These are phyloP conservation scores for Linum usitatissimum DNA, from an alignment of 345 rosid genomes.

Conservation along the genomic window DNA sequence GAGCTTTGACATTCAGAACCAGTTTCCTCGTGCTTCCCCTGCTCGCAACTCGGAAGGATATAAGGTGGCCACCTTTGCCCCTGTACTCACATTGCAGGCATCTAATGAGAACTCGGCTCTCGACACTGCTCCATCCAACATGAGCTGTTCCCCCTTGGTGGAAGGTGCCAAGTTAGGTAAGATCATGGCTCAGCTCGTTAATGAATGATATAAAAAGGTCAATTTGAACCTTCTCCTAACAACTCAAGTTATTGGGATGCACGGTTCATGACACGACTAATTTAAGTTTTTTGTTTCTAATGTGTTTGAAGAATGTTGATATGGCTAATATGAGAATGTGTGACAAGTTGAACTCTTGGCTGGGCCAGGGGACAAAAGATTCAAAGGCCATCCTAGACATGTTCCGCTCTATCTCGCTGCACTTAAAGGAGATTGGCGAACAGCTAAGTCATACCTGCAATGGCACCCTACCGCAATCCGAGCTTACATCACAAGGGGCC, in stretches of 20 bases:
- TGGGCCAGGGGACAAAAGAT: neutral
- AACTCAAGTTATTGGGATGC: too few species aligned
- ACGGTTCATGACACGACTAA: too few species aligned
- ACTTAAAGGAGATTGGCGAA: constrained; percentile 33
- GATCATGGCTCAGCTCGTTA: neutral
- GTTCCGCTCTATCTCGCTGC: constrained; percentile 31
- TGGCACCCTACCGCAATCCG: constrained; percentile 11
- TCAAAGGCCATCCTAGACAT: constrained; percentile 9
- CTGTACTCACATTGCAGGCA: neutral
- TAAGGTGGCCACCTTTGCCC: neutral
- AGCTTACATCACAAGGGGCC: neutral
- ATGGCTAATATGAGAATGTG: too few species aligned
- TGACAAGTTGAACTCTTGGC: neutral
- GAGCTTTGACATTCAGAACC: neutral
- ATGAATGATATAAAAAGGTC: too few species aligned
- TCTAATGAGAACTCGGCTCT: neutral
- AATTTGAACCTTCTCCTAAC: too few species aligned
- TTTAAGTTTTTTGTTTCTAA: too few species aligned
- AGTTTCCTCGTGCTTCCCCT: neutral
- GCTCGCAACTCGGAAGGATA: neutral
- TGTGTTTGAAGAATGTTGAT: neutral
- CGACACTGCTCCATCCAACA: neutral
- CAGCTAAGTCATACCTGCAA: constrained; percentile 19
- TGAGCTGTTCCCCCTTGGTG: neutral
- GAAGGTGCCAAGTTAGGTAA: neutral